Conservation (phyloP, 2,329 filamentous ascomycete species). For the Hymenoscyphus infarciens region DNA sequence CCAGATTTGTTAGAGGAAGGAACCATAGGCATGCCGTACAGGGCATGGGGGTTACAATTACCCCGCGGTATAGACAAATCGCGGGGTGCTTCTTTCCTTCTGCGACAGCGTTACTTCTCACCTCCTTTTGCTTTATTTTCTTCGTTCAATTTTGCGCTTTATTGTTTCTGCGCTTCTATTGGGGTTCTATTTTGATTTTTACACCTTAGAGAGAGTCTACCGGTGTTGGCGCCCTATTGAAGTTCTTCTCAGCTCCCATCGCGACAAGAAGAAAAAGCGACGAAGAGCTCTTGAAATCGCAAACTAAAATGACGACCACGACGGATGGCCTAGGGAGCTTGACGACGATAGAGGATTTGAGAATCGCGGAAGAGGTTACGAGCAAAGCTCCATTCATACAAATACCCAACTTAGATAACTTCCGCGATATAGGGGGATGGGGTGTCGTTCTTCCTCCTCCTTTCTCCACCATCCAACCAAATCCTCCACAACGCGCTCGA, state of each 20-base stretch:
- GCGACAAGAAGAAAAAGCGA: too few species aligned
- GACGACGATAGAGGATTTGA: background rate
- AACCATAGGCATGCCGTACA: too few species aligned
- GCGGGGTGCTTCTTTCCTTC: slow-evolving; percentile 1
- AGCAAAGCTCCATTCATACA: slow-evolving; percentile 43
- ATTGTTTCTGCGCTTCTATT: too few species aligned
- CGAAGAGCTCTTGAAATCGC: too few species aligned
- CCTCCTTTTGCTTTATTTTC: too few species aligned
- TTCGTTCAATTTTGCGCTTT: too few species aligned
- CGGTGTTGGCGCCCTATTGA: too few species aligned
- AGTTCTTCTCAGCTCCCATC: too few species aligned
- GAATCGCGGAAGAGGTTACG: background rate
- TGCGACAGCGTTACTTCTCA: background rate
- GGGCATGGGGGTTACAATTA: background rate
- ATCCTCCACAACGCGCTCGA: slow-evolving; percentile 27
- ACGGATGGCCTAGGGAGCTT: background rate
- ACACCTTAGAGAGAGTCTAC: too few species aligned
- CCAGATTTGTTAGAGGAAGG: too few species aligned
- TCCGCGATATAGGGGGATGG: slow-evolving; percentile 63
- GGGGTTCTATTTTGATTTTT: too few species aligned
- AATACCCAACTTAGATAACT: slow-evolving; percentile 59
- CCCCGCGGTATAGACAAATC: background rate
- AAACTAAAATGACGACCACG: background rate
- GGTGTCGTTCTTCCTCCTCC: slow-evolving; percentile 14
- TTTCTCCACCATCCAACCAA: slow-evolving; percentile 7